Conservation (phyloP, 352 stramenopile species). For the Thalassiosira exigua region DNA sequence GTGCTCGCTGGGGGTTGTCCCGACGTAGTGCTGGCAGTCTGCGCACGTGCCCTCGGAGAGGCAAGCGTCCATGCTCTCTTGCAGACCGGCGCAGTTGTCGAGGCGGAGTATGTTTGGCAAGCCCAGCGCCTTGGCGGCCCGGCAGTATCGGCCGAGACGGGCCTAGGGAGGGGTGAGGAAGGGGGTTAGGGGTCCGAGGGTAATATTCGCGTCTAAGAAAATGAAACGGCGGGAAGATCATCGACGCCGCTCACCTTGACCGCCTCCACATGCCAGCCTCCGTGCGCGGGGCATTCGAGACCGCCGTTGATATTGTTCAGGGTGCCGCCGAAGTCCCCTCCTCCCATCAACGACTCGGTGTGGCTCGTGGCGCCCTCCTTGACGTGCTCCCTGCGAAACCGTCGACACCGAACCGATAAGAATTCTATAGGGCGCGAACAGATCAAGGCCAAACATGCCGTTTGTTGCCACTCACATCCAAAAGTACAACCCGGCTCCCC, state of each 20-base stretch:
- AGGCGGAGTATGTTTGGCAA: constrained; percentile 14
- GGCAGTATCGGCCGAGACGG: constrained; percentile 55
- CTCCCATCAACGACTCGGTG: background rate
- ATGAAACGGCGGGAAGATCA: too few relatives aligned
- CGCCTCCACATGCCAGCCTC: constrained; percentile 45
- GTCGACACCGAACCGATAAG: too few relatives aligned
- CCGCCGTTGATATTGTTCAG: constrained; percentile 13
- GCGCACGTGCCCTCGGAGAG: constrained; percentile 19
- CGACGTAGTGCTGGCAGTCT: constrained; percentile 9
- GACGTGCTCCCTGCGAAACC: too few relatives aligned
- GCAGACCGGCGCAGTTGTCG: constrained; percentile 16
- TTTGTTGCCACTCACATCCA: too few relatives aligned
- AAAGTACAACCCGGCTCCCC: constrained; percentile 22
- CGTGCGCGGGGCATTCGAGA: constrained; percentile 8
- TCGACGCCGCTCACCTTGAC: constrained; percentile 60
- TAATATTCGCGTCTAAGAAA: too few relatives aligned
- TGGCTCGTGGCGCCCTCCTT: background rate
- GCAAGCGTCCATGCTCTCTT: constrained; percentile 7
- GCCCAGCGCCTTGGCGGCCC: constrained; percentile 27
- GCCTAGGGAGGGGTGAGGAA: too few relatives aligned
- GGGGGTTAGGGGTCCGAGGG: too few relatives aligned
- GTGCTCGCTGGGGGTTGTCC: background rate
- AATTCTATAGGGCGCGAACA: too few relatives aligned
- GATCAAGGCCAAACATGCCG: too few relatives aligned
- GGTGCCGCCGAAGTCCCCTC: constrained; percentile 4